phyloP scores from a whole-genome alignment of 257 asterid genomes.

The Cinchona pubescens region DNA sequence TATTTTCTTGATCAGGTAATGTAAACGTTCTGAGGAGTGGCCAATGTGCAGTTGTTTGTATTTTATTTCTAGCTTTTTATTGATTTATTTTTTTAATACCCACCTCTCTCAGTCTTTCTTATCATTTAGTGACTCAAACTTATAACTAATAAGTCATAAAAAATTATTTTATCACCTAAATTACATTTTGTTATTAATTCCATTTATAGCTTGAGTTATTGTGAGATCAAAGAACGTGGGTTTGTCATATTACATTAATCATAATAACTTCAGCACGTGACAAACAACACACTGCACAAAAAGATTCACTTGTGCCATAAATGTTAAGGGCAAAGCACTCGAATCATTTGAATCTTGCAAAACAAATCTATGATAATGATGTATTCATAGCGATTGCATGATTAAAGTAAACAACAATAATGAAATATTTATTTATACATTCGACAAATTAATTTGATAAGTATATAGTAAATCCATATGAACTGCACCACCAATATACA shows the following conservation, averaged over 20 bases:
- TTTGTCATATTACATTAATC: neutral
- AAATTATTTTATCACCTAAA: too few species aligned
- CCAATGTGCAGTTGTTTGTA: neutral
- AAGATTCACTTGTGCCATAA: neutral
- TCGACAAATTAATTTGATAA: neutral
- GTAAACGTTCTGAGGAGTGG: neutral
- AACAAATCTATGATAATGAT: neutral
- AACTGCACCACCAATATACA: conserved; percentile 15
- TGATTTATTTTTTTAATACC: too few species aligned
- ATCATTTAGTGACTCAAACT: too few species aligned
- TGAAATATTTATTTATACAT: conserved; percentile 9
- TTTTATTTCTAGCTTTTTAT: too few species aligned
- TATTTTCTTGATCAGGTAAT: neutral
- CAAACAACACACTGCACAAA: neutral
- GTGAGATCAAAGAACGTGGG: neutral
- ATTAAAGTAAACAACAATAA: neutral
- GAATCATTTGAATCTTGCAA: neutral
- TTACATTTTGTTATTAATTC: too few species aligned
- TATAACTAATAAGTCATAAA: too few species aligned
- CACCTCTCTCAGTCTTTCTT: too few species aligned
- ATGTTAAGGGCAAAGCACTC: neutral
- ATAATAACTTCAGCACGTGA: neutral
- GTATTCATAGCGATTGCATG: neutral
- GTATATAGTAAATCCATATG: conserved; percentile 10
- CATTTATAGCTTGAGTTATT: neutral